Conservation (phyloP, 768 basidiomycete genomes). For the Boletales sp. region DNA sequence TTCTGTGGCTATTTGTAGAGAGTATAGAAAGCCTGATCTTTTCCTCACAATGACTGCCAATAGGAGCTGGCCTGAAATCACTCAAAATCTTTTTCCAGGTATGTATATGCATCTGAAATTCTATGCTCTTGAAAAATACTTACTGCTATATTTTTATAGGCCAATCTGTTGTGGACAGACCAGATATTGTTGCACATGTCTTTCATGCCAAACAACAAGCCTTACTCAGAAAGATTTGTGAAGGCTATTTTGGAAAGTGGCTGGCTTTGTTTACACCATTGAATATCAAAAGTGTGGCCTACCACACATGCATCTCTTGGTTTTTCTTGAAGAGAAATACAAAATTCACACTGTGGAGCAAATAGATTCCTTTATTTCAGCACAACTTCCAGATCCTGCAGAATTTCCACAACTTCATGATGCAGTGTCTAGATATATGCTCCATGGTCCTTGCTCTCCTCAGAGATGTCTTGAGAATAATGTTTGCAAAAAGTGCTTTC, state of each 20-base stretch:
- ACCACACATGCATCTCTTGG: conserved; percentile 37
- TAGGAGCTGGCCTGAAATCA: conserved; percentile 48
- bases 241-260: conserved; percentile 37
- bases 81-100: conserved; percentile 33
- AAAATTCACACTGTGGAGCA: neutral
- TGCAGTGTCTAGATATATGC: neutral
- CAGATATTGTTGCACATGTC: neutral
- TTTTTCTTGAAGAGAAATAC: neutral
- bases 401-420: neutral
- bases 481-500: neutral
- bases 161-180: neutral
- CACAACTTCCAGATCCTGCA: neutral
- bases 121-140: neutral
- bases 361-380: neutral
- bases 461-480: neutral
- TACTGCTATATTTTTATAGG: neutral
- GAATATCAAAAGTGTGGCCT: conserved; percentile 58
- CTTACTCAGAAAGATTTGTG: conserved; percentile 31
- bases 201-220: conserved; percentile 31
- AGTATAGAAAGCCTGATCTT: conserved; percentile 36
- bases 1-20: conserved; percentile 40
- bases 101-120: no score
- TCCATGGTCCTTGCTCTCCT: neutral
- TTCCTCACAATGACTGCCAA: no score
- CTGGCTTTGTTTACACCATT: conserved; percentile 46